Percentiles rank a stretch among this genome's conserved stretches.
These are phyloP conservation scores for Podosphaera xanthii DNA, from an alignment of 2,329 filamentous ascomycete species.

Conservation along the genomic window DNA sequence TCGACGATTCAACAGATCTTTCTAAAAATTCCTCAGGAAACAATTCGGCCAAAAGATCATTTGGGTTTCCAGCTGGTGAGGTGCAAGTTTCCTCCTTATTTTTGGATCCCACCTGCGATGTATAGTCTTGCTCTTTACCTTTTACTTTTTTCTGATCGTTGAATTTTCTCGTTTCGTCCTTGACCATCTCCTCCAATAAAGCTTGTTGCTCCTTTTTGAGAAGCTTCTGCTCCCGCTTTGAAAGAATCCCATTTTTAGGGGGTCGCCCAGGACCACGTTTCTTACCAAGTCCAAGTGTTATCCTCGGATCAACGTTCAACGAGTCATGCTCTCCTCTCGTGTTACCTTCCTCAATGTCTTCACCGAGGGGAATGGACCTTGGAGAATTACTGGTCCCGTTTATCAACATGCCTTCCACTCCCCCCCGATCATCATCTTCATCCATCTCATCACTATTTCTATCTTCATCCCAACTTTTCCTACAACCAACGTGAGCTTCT, in stretches of 20 bases:
- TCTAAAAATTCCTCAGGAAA: neutral
- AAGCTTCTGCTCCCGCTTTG: conserved; percentile 44
- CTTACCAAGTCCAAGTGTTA: conserved; percentile 12
- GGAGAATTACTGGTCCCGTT: neutral
- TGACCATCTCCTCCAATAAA: neutral
- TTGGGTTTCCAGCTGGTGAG: neutral
- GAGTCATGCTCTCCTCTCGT: neutral
- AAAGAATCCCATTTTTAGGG: conserved; percentile 67
- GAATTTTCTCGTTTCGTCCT: neutral
- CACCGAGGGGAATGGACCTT: neutral
- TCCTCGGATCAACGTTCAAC: too few species aligned
- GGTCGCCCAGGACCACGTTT: conserved; percentile 53
- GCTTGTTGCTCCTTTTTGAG: conserved; percentile 26
- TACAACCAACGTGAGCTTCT: conserved; percentile 3
- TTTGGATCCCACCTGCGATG: neutral
- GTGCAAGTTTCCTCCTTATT: neutral
- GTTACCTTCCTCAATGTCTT: neutral
- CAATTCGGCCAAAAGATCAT: neutral
- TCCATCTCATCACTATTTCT: conserved; percentile 9
- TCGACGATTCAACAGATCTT: conserved; percentile 15
- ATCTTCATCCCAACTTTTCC: conserved; percentile 8
- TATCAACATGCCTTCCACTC: conserved; percentile 7
- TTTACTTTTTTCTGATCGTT: conserved; percentile 19
- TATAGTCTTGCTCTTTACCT: conserved; percentile 21
- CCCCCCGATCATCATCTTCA: conserved; percentile 7